Base-by-base conservation (phyloP, 768 basidiomycete species). In the Kwoniella bestiolae region DNA sequence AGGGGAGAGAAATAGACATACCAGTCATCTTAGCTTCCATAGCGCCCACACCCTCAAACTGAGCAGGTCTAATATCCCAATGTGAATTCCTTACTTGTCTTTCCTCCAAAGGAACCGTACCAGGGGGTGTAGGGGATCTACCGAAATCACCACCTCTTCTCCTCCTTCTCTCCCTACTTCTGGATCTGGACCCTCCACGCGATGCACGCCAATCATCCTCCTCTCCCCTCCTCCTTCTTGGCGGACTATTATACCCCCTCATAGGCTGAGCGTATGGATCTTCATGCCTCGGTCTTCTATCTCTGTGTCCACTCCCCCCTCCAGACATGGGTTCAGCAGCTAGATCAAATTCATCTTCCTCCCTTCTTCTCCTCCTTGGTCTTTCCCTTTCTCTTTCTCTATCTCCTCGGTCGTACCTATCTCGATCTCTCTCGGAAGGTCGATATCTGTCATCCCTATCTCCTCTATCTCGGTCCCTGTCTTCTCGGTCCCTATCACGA, bases 21-120 rank as follows among this genome's bases (percentile, higher is more conserved):
- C 95, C 96, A 46, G 94, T 97, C 83, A 93, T 90, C 82, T 99
- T 99, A n/a, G 96, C 96, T 79, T 97, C 94, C 85, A 93, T 86
- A 16, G 95, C 93, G 4, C 89, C 90, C 74, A 96, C 92, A 72
- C 91, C 91, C 76, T 98, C 95, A 70, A 96, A 98, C 3, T 94
- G 94, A 3, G 91, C 90, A 18, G 94, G 92, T 81, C 93, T 90
- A 23, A 96, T 90, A 81, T 99, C 93, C 96, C 96, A 99, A 0
- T 91, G 91, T 49, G 92, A 93, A 5, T 92, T 90, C 73, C 91
- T 91, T 29, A 94, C 84, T 79, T 90, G 90, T 68, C 94, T 85
- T 77, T 97, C 92, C 7, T 90, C 89, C 68, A 99, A 82, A 0
- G 91, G 89, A 45, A 88, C 83, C 14, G 88, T 86, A 52, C 90